Conservation (phyloP, 2,329 filamentous ascomycete species). For the Exserohilum turcica region DNA sequence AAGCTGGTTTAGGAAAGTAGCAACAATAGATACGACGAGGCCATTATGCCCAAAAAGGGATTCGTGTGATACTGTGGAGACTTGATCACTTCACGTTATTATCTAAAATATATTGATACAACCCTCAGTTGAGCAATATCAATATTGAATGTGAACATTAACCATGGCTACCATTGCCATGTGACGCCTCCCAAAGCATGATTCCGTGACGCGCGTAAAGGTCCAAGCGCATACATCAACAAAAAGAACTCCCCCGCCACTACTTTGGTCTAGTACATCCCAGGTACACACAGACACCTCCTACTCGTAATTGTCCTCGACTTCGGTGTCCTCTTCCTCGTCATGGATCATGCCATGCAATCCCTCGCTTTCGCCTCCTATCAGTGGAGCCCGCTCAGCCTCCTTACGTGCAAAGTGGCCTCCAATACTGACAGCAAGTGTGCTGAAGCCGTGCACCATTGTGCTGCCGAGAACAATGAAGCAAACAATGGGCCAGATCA, state of each 20-base stretch:
- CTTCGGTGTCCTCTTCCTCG: conserved; percentile 24
- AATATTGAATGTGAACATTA: neutral
- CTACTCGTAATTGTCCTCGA: conserved; percentile 6
- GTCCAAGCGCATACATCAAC: neutral
- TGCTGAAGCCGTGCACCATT: conserved; percentile 60
- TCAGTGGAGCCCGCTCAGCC: conserved; percentile 56
- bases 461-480: conserved; percentile 61
- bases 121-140: neutral
- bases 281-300: neutral
- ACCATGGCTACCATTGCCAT: neutral
- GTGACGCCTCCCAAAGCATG: too few relatives aligned
- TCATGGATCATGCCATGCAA: conserved; percentile 58
- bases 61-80: neutral
- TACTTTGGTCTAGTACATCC: neutral
- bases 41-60: neutral
- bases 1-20: conserved; percentile 14
- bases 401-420: conserved; percentile 55
- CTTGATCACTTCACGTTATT: neutral
- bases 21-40: neutral
- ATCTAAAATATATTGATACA: neutral
- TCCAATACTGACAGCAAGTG: conserved; percentile 56
- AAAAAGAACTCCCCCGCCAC: neutral
- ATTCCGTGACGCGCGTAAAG: neutral
- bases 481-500: conserved; percentile 61
- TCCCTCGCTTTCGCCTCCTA: conserved; percentile 57